Evolutionary conservation across 176 grass and related monocot genomes (phyloP), one percentile per base, ranked within the genome.

Genomic region (Panicum miliaceum): DNA sequence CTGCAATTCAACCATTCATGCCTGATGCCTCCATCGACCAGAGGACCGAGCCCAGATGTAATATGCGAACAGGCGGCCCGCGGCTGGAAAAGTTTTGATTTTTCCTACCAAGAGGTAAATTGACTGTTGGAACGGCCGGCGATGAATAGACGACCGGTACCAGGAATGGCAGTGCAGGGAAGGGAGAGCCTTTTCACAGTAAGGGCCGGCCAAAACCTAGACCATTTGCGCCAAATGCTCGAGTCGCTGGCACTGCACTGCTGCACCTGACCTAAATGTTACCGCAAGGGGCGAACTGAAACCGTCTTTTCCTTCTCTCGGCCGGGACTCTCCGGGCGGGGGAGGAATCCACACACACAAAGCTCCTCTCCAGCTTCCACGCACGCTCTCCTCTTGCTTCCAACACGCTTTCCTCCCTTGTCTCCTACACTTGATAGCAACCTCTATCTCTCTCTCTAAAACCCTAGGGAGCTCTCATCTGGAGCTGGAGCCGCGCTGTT

Each of bases 51-150:
- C 56, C 8, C 48, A 12, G 48, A 4, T 58, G 56, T 58, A 58
- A n/a, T 20, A 53, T 1, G 53, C 6, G 29, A 32, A 32, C 29
- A 32, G 29, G 29, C 29, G 29, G n/a, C n/a, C n/a, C n/a, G n/a
- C n/a, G n/a, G 29, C 29, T 32, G 29, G 1, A 32, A 32, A 32
- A 32, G 29, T 32, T 32, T 56, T 22, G 11, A 14, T 22, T 56
- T 22, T 56, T 3, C 53, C 53, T 70, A 45, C 40, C 19, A n/a
- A 23, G 5, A 69, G 66, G 38, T 41, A 23, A 14, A 45, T 70
- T 23, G 67, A 43, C 41, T 45, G 38, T 43, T 25, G 56, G 68
- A 72, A 78, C 80, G 85, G n/a, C 45, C 80, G 85, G 43, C 36
- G 74, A 11, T 45, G 20, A 16, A 15, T 13, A 35, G 64, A 81